phyloP scores from a whole-genome alignment of 2,329 filamentous ascomycete species.

The Elsinoe arachidis region DNA sequence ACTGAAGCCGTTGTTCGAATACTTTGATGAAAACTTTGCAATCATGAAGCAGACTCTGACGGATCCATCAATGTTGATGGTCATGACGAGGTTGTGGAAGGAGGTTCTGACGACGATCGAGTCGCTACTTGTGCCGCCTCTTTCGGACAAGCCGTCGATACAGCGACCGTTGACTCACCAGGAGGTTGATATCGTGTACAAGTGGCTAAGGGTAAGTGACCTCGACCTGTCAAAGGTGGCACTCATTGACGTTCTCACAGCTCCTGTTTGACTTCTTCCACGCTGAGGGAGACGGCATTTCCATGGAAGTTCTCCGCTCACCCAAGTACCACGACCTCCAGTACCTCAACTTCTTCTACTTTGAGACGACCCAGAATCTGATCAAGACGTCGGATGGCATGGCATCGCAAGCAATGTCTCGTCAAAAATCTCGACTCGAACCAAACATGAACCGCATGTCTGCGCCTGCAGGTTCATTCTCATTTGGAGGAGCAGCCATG shows the following conservation, averaged over 20 bases:
- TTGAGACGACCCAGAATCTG: constrained; percentile 80
- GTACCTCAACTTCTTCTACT: constrained; percentile 97
- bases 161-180: constrained; percentile 76
- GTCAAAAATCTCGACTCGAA: constrained; percentile 48
- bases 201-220: constrained; percentile 62
- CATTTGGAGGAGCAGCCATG: constrained; percentile 44
- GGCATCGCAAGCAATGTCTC: constrained; percentile 75
- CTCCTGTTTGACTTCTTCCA: constrained; percentile 93
- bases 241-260: constrained; percentile 19
- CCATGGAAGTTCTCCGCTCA: constrained; percentile 84
- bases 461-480: constrained; percentile 49
- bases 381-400: constrained; percentile 95
- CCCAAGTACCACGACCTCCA: constrained; percentile 98
- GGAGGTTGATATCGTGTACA: constrained; percentile 90
- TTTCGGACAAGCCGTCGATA: constrained; percentile 86
- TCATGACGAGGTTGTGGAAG: constrained; percentile 98
- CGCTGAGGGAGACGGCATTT: constrained; percentile 83
- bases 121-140: constrained; percentile 76
- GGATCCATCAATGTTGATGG: constrained; percentile 91
- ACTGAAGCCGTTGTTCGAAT: constrained; percentile 75
- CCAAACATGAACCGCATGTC: constrained; percentile 57
- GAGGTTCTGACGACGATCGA: constrained; percentile 91
- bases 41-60: constrained; percentile 98
- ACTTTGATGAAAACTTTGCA: constrained; percentile 97
- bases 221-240: neutral